Conservation (phyloP, 208 protist species). For the Leishmania gerbilli region DNA sequence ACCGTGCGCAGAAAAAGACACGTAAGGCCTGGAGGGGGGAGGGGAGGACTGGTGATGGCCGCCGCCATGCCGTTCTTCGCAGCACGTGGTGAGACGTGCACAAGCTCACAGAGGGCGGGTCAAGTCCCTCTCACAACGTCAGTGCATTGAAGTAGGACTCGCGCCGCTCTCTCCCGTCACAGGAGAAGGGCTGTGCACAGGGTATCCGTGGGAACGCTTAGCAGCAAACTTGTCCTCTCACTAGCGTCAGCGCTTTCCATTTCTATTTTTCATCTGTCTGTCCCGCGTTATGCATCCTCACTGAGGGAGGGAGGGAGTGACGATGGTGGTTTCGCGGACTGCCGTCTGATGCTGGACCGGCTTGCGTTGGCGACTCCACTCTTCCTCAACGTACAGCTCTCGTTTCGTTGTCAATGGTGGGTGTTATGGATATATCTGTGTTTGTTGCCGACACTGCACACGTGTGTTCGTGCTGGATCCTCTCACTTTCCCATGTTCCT, state of each 20-base stretch:
- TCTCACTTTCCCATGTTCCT: background rate
- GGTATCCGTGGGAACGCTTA: background rate
- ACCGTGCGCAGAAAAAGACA: background rate
- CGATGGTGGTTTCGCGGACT: background rate
- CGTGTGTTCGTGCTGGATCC: background rate
- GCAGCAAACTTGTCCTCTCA: background rate
- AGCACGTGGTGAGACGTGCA: background rate
- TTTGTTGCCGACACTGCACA: background rate
- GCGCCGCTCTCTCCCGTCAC: background rate
- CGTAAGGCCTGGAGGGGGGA: background rate
- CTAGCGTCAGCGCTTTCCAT: background rate
- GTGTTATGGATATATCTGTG: background rate
- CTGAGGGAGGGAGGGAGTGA: background rate
- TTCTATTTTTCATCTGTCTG: background rate
- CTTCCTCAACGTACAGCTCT: background rate
- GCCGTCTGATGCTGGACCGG: background rate
- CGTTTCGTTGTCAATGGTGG: background rate
- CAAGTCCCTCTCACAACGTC: background rate
- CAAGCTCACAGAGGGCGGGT: background rate
- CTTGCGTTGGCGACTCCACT: background rate
- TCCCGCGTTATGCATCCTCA: background rate
- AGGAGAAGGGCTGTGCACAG: background rate
- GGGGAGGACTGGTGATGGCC: background rate
- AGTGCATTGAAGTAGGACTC: background rate
- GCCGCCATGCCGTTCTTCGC: background rate